Conservation (phyloP, 768 basidiomycete species). For the Tulasnella sp. region DNA sequence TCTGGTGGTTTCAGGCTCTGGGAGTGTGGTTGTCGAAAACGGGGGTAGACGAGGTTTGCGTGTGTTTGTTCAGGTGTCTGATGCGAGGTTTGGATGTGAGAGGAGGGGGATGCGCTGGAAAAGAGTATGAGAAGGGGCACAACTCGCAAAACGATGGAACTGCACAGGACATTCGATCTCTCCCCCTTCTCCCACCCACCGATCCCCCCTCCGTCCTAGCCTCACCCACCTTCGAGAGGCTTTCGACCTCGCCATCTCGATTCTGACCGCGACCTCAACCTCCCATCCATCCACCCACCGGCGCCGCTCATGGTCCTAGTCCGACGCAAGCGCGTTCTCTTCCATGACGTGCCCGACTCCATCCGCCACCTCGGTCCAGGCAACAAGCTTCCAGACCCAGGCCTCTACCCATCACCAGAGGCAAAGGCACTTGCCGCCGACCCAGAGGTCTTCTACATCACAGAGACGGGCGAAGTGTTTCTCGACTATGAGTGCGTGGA, state of each 20-base stretch:
- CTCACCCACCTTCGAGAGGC: neutral
- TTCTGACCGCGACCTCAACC: neutral
- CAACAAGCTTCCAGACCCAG: constrained; percentile 33
- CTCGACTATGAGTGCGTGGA: constrained; percentile 84
- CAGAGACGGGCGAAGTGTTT: constrained; percentile 96
- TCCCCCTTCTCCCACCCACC: neutral
- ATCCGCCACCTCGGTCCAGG: constrained; percentile 32
- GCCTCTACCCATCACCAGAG: constrained; percentile 39
- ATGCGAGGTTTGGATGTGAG: neutral
- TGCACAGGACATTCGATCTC: neutral
- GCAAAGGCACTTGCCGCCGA: constrained; percentile 37
- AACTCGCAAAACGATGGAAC: neutral
- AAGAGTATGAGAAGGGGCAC: neutral
- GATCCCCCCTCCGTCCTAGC: neutral
- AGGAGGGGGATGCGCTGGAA: neutral
- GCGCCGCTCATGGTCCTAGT: constrained; percentile 37
- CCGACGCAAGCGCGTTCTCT: constrained; percentile 39
- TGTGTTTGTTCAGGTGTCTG: neutral
- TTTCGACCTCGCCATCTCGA: neutral
- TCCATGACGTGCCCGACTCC: constrained; percentile 35
- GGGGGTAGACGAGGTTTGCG: neutral
- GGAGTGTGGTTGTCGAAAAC: neutral
- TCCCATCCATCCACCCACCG: constrained; percentile 7
- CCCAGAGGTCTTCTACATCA: constrained; percentile 84
- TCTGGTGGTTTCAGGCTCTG: neutral